Conservation (phyloP, 2,329 filamentous ascomycete genomes). For the Phyllosticta capitalensis region DNA sequence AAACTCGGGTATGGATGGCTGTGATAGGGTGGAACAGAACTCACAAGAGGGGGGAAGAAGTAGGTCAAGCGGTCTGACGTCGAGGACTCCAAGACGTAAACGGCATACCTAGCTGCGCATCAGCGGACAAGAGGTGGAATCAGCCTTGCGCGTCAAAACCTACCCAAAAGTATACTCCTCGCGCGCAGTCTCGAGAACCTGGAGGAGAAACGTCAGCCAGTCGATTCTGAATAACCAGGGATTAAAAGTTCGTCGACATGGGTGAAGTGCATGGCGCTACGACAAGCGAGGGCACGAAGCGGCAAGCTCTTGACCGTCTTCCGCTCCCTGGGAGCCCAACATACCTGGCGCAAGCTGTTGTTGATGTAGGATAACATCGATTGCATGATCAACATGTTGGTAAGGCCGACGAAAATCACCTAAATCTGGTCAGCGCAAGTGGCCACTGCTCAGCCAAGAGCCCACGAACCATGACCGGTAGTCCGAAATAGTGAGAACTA, state of each 20-base stretch:
- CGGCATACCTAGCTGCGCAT: constrained; percentile 44
- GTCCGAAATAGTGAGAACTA: constrained; percentile 42
- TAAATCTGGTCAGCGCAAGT: constrained; percentile 23
- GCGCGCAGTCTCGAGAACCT: constrained; percentile 52
- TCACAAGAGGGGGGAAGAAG: constrained; percentile 38
- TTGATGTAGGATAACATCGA: constrained; percentile 69
- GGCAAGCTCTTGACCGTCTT: constrained; percentile 13
- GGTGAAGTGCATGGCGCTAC: background rate
- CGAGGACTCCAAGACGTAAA: constrained; percentile 45
- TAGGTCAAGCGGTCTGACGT: constrained; percentile 41
- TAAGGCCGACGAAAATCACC: constrained; percentile 67
- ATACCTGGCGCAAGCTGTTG: constrained; percentile 58
- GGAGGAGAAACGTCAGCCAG: constrained; percentile 20
- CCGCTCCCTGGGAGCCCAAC: constrained; percentile 1
- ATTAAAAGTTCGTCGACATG: background rate
- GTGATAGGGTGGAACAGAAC: constrained; percentile 15
- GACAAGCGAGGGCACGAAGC: constrained; percentile 3
- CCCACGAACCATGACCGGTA: constrained; percentile 41
- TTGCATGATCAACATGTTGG: constrained; percentile 69
- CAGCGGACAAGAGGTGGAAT: constrained; percentile 45
- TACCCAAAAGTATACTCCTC: constrained; percentile 77
- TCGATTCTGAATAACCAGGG: constrained; percentile 14
- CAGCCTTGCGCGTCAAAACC: constrained; percentile 27
- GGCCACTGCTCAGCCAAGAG: constrained; percentile 5
- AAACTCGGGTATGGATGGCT: background rate